Conservation (phyloP, 306 rosid species). For the Echinosophora koreensis region DNA sequence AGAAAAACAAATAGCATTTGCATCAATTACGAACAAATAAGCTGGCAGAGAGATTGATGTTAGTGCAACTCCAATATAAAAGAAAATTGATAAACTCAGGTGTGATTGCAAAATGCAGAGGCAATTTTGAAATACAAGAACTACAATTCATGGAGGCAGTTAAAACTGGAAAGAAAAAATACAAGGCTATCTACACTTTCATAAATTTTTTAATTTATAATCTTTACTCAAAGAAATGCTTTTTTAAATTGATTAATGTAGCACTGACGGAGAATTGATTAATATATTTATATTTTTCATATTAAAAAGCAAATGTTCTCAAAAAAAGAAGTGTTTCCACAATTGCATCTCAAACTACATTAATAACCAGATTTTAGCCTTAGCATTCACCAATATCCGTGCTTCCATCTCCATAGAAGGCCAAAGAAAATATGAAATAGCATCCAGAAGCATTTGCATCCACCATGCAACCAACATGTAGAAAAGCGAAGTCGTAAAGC, state of each 20-base stretch:
- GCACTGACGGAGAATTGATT: background rate
- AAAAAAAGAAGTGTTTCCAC: conserved; percentile 3
- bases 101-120: conserved; percentile 20
- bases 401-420: background rate
- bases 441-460: conserved; percentile 9
- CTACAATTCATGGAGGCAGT: conserved; percentile 9
- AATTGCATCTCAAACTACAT: conserved; percentile 2
- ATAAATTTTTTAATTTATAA: background rate
- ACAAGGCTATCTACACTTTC: conserved; percentile 1
- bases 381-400: background rate
- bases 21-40: conserved; percentile 22
- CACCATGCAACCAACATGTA: background rate
- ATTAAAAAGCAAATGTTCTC: background rate
- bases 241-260: background rate
- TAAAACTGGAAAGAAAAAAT: conserved; percentile 6
- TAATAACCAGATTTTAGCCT: conserved; percentile 1
- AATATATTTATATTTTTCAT: background rate
- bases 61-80: background rate
- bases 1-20: conserved; percentile 2
- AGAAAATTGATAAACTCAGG: conserved; percentile 7
- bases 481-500: background rate
- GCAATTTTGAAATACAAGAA: background rate
- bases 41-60: background rate
- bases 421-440: conserved; percentile 6
- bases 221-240: background rate